Evolutionary conservation across 1,284 basidiomycete genomes (phyloP).

Genomic region (Grifola frondosa): DNA sequence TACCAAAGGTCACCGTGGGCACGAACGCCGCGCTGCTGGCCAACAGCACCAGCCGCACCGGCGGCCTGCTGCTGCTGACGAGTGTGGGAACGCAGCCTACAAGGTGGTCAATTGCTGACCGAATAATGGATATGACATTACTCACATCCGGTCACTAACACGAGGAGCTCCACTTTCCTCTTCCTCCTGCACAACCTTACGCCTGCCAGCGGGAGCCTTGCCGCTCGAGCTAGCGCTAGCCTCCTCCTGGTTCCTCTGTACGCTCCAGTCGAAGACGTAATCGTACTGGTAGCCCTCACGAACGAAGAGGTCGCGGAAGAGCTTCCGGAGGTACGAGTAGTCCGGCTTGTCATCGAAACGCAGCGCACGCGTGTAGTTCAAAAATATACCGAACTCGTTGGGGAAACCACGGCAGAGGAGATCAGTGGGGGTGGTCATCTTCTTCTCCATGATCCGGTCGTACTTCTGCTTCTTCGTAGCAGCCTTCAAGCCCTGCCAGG

Average conservation of each 20-base stretch:
- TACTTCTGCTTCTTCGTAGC: conserved; percentile 99
- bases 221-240: conserved; percentile 54
- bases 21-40: conserved; percentile 58
- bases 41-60: conserved; percentile 53
- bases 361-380: conserved; percentile 95
- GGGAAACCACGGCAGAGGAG: conserved; percentile 95
- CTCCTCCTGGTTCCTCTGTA: conserved; percentile 77
- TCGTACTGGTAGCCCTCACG: conserved; percentile 98
- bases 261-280: conserved; percentile 98
- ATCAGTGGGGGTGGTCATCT: conserved; percentile 98
- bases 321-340: conserved; percentile 96
- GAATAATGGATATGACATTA: conserved; percentile 25
- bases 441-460: conserved; percentile 99
- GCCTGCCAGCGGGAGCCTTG: conserved; percentile 58
- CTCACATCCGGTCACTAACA: conserved; percentile 78
- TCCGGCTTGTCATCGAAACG: conserved; percentile 99
- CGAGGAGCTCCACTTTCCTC: conserved; percentile 77
- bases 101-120: conserved; percentile 23
- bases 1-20: conserved; percentile 76
- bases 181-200: conserved; percentile 78
- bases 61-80: conserved; percentile 67
- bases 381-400: conserved; percentile 96
- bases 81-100: conserved; percentile 81
- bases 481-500: conserved; percentile 98
- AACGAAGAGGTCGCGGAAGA: conserved; percentile 96